Base-by-base conservation (phyloP, 768 basidiomycete genomes). In the Amanita brunnescens region DNA sequence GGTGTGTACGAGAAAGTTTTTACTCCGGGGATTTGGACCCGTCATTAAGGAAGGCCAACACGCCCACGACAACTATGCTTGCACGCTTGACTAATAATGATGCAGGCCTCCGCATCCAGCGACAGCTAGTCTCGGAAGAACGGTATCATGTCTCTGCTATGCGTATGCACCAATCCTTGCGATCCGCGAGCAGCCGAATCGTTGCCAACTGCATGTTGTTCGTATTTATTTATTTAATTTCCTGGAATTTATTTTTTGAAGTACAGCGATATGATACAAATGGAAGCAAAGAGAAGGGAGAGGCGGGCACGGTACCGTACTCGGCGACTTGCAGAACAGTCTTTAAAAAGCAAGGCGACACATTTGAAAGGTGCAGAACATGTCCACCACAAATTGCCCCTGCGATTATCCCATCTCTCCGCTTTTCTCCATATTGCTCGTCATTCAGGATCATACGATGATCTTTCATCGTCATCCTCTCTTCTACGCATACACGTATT, bases 11-110 rank as follows among this genome's bases (percentile, higher is more conserved):
- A 32, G 44, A 30, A 45, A 44, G 43, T 44, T 44, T 44, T 44
- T 44, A 44, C 44, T 45, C 44, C 44, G 30, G 44, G 44, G 44
- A 45, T 45, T 29, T 45, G 44, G 44, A 30, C n/a, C 29, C 26
- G 44, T 45, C 29, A 45, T 32, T 45, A 45, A 45, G 32, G 44
- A 30, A 44, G 24, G 43, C 30, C 44, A 29, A 14, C 43, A 44
- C 12, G 43, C 30, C 30, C 43, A 44, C 26, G 26, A 43, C 21
- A 43, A 43, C 6, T 43, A 43, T 43, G 42, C 42, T 26, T 26
- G 21, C 26, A 43, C 42, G 39, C 42, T 43, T 43, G 42, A 43
- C 42, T 43, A 29, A 43, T 43, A 24, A 43, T 43, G 42, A 43
- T 26, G 42, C 42, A 43, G 42, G 42, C 42, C 21, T 43, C 42